These are phyloP conservation scores for Lathyrus oleraceus DNA, from an alignment of 306 rosid species.

Conservation along the genomic window DNA sequence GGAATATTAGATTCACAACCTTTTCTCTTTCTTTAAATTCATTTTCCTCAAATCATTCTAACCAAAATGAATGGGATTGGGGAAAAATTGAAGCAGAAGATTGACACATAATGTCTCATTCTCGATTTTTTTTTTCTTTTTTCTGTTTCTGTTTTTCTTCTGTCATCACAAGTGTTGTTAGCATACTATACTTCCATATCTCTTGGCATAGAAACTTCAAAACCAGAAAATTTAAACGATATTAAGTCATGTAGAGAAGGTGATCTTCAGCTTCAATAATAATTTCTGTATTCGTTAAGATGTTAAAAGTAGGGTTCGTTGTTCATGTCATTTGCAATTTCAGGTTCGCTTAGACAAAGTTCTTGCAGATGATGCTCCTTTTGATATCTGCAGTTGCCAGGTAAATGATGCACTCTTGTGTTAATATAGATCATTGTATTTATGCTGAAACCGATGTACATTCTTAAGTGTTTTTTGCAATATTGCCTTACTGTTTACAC, in stretches of 20 bases:
- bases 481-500: neutral
- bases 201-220: neutral
- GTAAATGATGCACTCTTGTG: conserved; percentile 42
- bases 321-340: conserved; percentile 33
- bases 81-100: neutral
- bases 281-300: conserved; percentile 14
- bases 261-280: neutral
- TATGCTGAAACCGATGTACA: neutral
- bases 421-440: conserved; percentile 17
- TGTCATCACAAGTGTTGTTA: neutral
- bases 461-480: neutral
- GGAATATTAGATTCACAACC: conserved; percentile 1
- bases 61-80: neutral
- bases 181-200: neutral
- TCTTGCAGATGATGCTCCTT: conserved; percentile 86
- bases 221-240: neutral
- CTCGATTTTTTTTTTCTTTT: neutral
- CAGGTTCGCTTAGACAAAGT: conserved; percentile 82
- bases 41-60: neutral
- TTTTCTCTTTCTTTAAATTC: neutral
- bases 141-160: neutral
- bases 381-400: conserved; percentile 93
- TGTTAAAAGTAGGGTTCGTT: conserved; percentile 8
- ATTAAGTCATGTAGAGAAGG: neutral
- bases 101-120: neutral